Conservation (phyloP, 1,139 yeast genomes). For the Citeromyces siamensis region DNA sequence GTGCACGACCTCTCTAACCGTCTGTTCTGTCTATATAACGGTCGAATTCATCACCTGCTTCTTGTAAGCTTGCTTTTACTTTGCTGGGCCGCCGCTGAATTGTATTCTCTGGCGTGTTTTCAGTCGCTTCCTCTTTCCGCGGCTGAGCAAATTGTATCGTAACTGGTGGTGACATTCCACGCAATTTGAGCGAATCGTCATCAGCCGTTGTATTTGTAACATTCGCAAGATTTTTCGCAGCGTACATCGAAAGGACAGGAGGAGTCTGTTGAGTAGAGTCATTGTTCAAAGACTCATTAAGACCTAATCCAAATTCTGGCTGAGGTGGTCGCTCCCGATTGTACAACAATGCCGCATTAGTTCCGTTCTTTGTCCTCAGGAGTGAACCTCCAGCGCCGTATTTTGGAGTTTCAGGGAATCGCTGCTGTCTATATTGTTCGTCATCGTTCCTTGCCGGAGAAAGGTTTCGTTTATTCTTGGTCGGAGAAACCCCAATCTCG, state of each 20-base stretch:
- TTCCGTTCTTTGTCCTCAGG: constrained; percentile 13
- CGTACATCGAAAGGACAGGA: not conserved
- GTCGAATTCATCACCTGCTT: constrained; percentile 12
- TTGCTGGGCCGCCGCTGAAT: too few relatives aligned
- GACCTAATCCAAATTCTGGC: not conserved
- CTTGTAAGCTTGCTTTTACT: constrained; percentile 12
- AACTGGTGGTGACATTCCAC: constrained; percentile 14
- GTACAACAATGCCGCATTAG: constrained; percentile 14
- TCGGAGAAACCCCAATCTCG: not conserved
- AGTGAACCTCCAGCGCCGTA: constrained; percentile 20
- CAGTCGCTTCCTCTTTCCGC: constrained; percentile 4
- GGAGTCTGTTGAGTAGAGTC: constrained; percentile 4
- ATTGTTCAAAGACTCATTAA: not conserved
- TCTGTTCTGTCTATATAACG: not conserved
- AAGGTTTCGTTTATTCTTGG: not conserved
- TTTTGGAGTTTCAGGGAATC: constrained; percentile 40
- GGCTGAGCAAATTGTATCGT: constrained; percentile 13
- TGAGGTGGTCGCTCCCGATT: constrained; percentile 6
- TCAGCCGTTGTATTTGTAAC: constrained; percentile 1
- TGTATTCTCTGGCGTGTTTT: constrained; percentile 12
- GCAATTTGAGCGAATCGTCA: constrained; percentile 3
- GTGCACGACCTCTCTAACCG: constrained; percentile 1
- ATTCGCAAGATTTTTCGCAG: not conserved
- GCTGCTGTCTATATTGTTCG: constrained; percentile 15
- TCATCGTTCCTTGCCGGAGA: not conserved